A percentile compares a stretch with the other conserved stretches of the same genome.
These are phyloP conservation scores for Boletus semigastroideus DNA, from an alignment of 1,284 basidiomycete species.

Conservation along the genomic window DNA sequence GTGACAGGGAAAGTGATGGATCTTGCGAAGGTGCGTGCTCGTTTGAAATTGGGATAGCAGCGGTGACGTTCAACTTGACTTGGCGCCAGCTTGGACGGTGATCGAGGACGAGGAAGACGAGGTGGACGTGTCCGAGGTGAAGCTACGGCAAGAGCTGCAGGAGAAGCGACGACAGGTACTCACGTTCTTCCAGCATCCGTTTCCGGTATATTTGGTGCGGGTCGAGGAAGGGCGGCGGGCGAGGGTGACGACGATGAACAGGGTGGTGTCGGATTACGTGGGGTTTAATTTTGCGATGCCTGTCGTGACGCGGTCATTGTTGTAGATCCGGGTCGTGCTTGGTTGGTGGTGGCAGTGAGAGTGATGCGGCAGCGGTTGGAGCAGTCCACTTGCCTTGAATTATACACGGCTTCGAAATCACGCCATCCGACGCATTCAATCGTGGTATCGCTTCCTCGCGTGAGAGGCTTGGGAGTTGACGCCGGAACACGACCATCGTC, in stretches of 20 bases:
- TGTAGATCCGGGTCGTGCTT: conserved; percentile 5
- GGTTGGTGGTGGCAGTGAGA: no score
- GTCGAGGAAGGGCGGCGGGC: conserved; percentile 11
- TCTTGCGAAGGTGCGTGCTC: no score
- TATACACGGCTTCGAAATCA: no score
- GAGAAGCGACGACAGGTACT: conserved; percentile 20
- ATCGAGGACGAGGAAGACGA: not conserved
- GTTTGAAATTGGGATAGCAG: no score
- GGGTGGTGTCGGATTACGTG: conserved; percentile 14
- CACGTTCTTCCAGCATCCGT: conserved; percentile 13
- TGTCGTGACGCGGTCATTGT: conserved; percentile 17
- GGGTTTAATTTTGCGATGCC: conserved; percentile 22
- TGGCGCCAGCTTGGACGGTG: not conserved
- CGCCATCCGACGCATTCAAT: no score
- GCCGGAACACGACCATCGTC: no score
- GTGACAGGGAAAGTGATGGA: no score
- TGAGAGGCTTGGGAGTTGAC: no score
- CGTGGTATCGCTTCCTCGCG: no score
- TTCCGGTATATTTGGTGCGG: conserved; percentile 22
- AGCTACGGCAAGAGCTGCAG: conserved; percentile 17
- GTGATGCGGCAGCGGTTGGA: no score
- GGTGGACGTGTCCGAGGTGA: conserved; percentile 5
- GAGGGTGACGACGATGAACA: conserved; percentile 16
- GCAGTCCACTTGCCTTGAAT: no score
- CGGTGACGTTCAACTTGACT: no score